Base-by-base conservation (phyloP, 495 filamentous ascomycete genomes). In the Penicillium robsamsonii region DNA sequence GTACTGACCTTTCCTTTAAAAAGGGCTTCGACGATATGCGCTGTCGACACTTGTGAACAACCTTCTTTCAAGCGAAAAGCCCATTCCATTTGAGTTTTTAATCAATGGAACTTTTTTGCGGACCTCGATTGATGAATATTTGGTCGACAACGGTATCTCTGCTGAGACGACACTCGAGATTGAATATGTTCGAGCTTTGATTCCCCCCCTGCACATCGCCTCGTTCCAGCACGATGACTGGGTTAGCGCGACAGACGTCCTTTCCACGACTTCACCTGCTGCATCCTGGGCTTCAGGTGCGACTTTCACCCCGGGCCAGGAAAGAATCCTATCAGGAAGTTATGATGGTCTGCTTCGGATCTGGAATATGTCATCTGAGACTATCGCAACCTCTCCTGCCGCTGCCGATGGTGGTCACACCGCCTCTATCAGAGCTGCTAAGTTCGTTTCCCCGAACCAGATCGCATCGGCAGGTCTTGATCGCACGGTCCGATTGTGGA, bases 191-290 rank as follows among this genome's bases (percentile, higher is more conserved):
- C 86, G 91, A 56, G 92, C 91, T 50, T 75, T 95, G 50, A 86
- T 96, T 67, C 94, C 94, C 1, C 95, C 94, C 20, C 75, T 87
- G 12, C 89, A 91, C 68, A 84, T 92, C 41, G 84, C 92, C 6
- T 90, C 87, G 52, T 97, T 95, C 71, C 84, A 96, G 74, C 92
- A 97, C 67, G 92, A 97, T 64, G 93, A 97, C 65, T 98, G 94
- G 94, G 88, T 98, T 31, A 88, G 87, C 68, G 79, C 84, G n/a
- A 87, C 96, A n/a, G 90, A 96, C 64, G 84, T 96, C 5, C 80
- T 93, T 18, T 92, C 89, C 0, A 69, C 61, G 18, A 84, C 79
- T 33, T 91, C 86, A 13, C 70, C 76, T 40, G 84, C 88, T 20
- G 84, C 78, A 20, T 73, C 70, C 42, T 86, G 83, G 83, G 70